Evolutionary conservation across 2,329 filamentous ascomycete species (phyloP), one percentile per base, ranked within the genome.

Genomic region (Fusarium scirpi): DNA sequence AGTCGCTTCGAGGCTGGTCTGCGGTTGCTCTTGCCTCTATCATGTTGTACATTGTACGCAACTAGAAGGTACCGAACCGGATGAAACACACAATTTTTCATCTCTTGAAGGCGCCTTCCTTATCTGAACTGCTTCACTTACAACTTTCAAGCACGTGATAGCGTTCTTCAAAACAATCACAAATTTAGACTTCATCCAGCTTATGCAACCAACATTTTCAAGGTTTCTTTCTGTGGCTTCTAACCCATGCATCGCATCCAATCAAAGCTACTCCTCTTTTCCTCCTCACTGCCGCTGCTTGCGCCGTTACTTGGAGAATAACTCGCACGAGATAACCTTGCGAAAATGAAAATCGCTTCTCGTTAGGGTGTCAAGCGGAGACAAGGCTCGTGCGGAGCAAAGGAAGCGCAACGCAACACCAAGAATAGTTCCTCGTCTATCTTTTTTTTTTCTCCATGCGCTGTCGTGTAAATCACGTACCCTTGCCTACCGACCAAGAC

Each of bases 321-420:
- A 57, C 30, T 61, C 46, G 30, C 61, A 65, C n/a, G 27, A 46
- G 53, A 64, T 29, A 64, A 48, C 61, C 30, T 64, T 58, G 62
- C 67, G 48, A 51, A 64, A 61, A 27, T 44, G 46, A 54, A 60
- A 48, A 70, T 70, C 69, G 41, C 49, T 51, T 65, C 62, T 62
- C 22, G 43, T 69, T 66, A 62, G 62, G 62, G 52, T 59, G 61
- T 52, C 40, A 66, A 67, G 71, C 63, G 64, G 71, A 66, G 73
- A 53, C 57, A 48, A 58, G 57, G 52, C 65, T 58, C 61, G 34
- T 65, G 67, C 73, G 73, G 73, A 75, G 67, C 67, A 75, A 70
- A 69, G 69, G 71, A 75, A 69, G 49, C 57, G 32, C 34, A 57
- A 59, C 57, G 32, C 34, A 57, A 64, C 57, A 53, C 44, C 48